Evolutionary conservation across 2,329 filamentous ascomycete genomes (phyloP), one percentile per base, ranked within the genome.

Genomic region (Xylaria arbuscula): DNA sequence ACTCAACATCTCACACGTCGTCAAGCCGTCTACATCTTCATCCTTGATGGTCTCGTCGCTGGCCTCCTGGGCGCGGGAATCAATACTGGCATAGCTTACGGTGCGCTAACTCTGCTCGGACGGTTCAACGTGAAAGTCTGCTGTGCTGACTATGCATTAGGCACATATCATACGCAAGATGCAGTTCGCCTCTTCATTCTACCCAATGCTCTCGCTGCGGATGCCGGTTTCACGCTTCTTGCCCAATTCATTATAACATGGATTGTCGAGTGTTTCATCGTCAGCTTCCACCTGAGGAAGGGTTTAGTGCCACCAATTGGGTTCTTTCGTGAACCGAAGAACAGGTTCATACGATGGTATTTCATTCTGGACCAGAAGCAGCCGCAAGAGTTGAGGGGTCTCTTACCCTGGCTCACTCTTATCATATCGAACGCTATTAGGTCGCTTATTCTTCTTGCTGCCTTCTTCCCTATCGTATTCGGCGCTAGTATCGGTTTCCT

Each of bases 181-280:
- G 55, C 53, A 11, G 63, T 68, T 1, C 62, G 22, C 24, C 57
- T 68, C 2, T 68, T 68, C 28, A 19, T 32, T 47, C 13, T 65
- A 6, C 66, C 66, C 1, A 68, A 68, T 19, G 40, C 66, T 11
- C 57, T 68, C n/a, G 62, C 66, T 1, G 57, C 66, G 22, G 66
- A 68, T 22, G 11, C 28, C 22, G 34, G 62, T 22, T 65, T 65
- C 62, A 68, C 66, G n/a, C 66, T 68, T 2, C 55, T 68, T 45
- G 62, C 66, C 9, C 62, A 68, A 34, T 68, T 65, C 66, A 58
- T 68, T 7, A 53, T 66, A 28, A 68, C 66, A 0, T 68, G 66
- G 66, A 4, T 51, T 17, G 51, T 32, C 9, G 42, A 61, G 36
- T 40, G 32, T 38, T 68, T 57, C 17, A 15, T 65, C n/a, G 62